These are phyloP conservation scores for Dicorynia guianensis DNA, from an alignment of 306 rosid species.

Conservation along the genomic window DNA sequence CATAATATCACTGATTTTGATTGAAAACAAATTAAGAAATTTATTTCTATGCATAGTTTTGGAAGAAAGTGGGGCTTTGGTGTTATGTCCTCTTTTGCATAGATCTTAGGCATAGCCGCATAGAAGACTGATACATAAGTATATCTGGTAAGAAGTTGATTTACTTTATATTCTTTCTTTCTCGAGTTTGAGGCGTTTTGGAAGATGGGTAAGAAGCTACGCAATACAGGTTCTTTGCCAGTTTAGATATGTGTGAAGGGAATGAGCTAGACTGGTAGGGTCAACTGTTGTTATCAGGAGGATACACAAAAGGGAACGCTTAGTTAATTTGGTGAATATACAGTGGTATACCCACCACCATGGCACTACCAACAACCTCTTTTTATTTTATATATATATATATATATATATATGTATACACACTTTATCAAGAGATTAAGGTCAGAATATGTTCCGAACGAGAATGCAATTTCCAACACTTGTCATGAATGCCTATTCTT, in stretches of 20 bases:
- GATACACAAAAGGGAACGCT: conserved; percentile 42
- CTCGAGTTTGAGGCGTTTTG: conserved; percentile 44
- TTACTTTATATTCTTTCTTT: conserved; percentile 12
- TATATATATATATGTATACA: too few species aligned
- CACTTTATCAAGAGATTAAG: conserved; percentile 2
- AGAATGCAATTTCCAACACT: background rate
- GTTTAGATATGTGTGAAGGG: conserved; percentile 38
- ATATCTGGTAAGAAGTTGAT: background rate
- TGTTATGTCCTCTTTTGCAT: background rate
- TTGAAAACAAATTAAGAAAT: background rate
- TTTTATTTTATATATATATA: too few species aligned
- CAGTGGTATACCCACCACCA: conserved; percentile 44
- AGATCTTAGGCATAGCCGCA: background rate
- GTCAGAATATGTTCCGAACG: background rate
- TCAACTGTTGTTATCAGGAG: conserved; percentile 41
- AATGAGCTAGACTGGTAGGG: conserved; percentile 58
- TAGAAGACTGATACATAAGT: background rate
- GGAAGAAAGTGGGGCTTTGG: background rate
- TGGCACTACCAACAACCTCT: conserved; percentile 46
- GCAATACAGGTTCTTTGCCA: conserved; percentile 37
- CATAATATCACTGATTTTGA: background rate
- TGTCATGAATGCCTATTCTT: background rate
- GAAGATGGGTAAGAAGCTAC: conserved; percentile 33
- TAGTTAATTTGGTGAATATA: conserved; percentile 55
- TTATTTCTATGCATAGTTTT: background rate